These are phyloP conservation scores for Acacia pycnantha DNA, from an alignment of 331 rosid genomes.

Conservation along the genomic window DNA sequence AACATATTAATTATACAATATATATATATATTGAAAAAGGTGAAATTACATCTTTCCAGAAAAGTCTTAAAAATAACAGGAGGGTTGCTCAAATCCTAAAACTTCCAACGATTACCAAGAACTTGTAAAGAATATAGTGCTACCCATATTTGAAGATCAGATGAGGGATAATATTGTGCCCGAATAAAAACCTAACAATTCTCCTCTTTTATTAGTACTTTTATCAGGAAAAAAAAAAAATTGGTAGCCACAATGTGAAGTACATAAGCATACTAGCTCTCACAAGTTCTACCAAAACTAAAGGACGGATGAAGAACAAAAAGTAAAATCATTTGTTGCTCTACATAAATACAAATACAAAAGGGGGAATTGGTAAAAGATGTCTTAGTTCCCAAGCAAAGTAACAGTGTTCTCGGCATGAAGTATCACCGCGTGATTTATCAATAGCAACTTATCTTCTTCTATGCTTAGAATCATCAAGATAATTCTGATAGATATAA, in stretches of 20 bases:
- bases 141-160: not conserved
- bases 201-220: slow-evolving; percentile 12
- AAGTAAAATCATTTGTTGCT: not conserved
- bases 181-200: not conserved
- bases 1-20: not conserved
- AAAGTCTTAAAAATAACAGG: not conserved
- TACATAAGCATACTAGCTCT: not conserved
- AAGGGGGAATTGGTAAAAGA: not conserved
- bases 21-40: too few relatives aligned
- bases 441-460: not conserved
- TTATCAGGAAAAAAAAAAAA: not conserved
- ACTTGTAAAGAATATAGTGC: not conserved
- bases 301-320: not conserved
- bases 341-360: not conserved
- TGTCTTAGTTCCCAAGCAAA: slow-evolving; percentile 4
- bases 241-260: slow-evolving; percentile 17
- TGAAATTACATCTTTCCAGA: not conserved
- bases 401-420: slow-evolving; percentile 23
- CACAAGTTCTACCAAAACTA: not conserved
- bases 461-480: slow-evolving; percentile 45
- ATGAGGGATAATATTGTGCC: not conserved
- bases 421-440: slow-evolving; percentile 19
- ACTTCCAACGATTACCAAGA: not conserved
- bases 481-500: slow-evolving; percentile 51
- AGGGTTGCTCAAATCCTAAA: not conserved